A percentile compares a stretch with the other conserved stretches of the same genome.
phyloP scores from a whole-genome alignment of 1,139 yeast genomes.

The Nakaseomyces kungkrabaensis region DNA sequence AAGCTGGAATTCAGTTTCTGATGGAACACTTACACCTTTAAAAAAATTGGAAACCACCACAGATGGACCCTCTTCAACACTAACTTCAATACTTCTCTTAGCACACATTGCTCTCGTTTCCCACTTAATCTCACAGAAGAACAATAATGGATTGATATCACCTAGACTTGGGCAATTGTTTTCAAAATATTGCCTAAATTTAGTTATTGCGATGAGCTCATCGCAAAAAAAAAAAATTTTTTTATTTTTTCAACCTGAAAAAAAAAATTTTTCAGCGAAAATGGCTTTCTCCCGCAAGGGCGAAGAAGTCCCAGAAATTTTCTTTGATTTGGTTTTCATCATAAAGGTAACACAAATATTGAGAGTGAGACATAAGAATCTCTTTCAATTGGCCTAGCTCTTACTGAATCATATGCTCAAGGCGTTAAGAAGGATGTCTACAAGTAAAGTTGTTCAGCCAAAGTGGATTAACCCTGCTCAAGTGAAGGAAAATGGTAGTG shows the following conservation, averaged over 20 bases:
- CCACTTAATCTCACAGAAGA: neutral
- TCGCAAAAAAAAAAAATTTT: no score
- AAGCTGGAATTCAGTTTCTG: conserved; percentile 50
- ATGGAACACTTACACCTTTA: conserved; percentile 62
- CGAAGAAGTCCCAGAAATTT: no score
- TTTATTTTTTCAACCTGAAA: no score
- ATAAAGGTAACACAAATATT: no score
- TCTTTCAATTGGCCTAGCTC: no score
- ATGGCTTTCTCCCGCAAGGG: no score
- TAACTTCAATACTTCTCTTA: neutral
- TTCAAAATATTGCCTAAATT: no score
- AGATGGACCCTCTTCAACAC: conserved; percentile 25
- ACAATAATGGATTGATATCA: neutral
- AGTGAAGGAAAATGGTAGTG: conserved; percentile 8
- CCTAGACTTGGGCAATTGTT: no score
- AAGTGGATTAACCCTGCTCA: conserved; percentile 4
- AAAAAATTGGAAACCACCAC: conserved; percentile 45
- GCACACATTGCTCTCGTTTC: neutral
- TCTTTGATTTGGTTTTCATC: no score
- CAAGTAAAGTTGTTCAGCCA: conserved; percentile 40
- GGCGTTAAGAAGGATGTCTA: conserved; percentile 6
- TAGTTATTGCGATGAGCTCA: no score
- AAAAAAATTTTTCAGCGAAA: no score
- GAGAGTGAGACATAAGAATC: no score
- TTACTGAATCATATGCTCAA: neutral